A percentile compares a stretch with the other conserved stretches of the same genome.
Conservation (phyloP, 805 yeast genomes). For the Ogataea ganodermae region DNA sequence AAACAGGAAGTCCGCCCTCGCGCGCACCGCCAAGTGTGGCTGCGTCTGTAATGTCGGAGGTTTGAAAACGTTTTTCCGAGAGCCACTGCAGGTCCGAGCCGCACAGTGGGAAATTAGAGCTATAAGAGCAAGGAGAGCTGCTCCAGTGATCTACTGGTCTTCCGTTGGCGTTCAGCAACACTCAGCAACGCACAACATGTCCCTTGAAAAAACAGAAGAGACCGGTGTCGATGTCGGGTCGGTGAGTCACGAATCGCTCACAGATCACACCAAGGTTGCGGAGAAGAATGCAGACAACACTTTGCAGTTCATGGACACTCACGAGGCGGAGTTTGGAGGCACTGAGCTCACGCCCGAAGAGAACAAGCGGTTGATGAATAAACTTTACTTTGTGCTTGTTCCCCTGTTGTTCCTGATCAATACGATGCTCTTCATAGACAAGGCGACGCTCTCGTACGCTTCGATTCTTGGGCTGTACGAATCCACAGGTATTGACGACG, state of each 20-base stretch:
- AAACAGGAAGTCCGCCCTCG: not conserved
- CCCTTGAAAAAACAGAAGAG: not conserved
- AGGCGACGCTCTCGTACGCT: slow-evolving; percentile 44
- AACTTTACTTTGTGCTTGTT: slow-evolving; percentile 27
- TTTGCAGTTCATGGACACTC: slow-evolving; percentile 24
- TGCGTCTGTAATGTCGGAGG: not conserved
- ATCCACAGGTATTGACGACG: slow-evolving; percentile 46
- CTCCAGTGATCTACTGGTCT: too few relatives aligned
- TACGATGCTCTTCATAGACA: slow-evolving; percentile 41
- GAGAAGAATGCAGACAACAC: slow-evolving; percentile 30
- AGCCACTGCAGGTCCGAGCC: not conserved
- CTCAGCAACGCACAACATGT: too few relatives aligned
- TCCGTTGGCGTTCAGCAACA: too few relatives aligned
- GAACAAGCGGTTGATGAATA: slow-evolving; percentile 20
- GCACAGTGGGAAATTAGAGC: too few relatives aligned
- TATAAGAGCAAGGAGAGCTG: too few relatives aligned
- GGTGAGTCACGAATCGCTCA: not conserved
- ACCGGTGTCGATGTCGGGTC: not conserved
- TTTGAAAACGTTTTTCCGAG: not conserved
- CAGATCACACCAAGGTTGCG: slow-evolving; percentile 6
- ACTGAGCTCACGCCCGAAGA: slow-evolving; percentile 26
- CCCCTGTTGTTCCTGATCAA: slow-evolving; percentile 27
- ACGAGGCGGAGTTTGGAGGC: slow-evolving; percentile 12
- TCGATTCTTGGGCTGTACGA: slow-evolving; percentile 46
- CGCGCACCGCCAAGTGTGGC: not conserved